A percentile compares a stretch with the other conserved stretches of the same genome.
phyloP scores from a whole-genome alignment of 306 rosid species.

The Prunus dulcis region DNA sequence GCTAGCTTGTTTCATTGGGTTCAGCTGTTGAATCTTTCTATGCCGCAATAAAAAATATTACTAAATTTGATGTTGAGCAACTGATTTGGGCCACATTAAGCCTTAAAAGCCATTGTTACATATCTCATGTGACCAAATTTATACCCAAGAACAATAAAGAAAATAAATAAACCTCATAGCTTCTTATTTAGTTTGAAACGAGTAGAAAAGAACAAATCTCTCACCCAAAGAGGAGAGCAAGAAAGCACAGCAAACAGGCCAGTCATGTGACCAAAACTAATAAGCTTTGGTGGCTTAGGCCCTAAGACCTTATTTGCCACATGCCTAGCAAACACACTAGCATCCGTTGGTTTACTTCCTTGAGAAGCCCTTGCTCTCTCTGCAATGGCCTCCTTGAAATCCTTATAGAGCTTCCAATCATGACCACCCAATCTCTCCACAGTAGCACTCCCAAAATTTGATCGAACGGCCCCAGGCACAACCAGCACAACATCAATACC shows the following conservation, averaged over 20 bases:
- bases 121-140: not conserved
- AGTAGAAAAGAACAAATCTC: conserved; percentile 57
- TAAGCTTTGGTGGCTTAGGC: conserved; percentile 55
- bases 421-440: conserved; percentile 31
- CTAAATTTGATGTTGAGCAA: no score
- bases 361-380: conserved; percentile 81
- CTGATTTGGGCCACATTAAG: no score
- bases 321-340: conserved; percentile 56
- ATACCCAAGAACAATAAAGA: not conserved
- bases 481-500: conserved; percentile 67
- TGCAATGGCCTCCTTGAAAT: conserved; percentile 50
- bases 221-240: conserved; percentile 72
- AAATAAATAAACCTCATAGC: not conserved
- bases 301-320: conserved; percentile 55
- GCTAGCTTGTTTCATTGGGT: no score
- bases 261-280: conserved; percentile 74
- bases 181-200: conserved; percentile 60
- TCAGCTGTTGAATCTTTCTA: no score
- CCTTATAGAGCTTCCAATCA: conserved; percentile 67
- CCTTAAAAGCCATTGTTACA: no score
- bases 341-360: conserved; percentile 58
- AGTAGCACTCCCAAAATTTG: conserved; percentile 61
- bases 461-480: conserved; percentile 69
- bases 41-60: no score
- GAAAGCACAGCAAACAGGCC: conserved; percentile 58